phyloP scores from a whole-genome alignment of 2,329 filamentous ascomycete species.

The Conoideocrella luteorostrata region DNA sequence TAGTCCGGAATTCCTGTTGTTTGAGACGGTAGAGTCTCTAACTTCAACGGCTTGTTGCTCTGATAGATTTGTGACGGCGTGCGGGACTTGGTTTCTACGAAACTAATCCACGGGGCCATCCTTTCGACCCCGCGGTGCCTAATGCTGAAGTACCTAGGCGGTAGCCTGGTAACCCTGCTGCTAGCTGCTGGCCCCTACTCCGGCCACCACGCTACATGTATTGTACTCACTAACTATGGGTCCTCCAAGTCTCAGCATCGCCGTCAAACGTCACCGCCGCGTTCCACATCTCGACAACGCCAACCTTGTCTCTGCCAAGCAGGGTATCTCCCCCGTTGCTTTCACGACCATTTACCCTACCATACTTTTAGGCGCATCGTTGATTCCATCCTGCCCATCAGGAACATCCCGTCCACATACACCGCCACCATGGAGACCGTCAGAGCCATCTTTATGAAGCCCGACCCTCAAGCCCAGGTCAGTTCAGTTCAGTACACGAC shows the following conservation, averaged over 20 bases:
- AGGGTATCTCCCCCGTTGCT: not conserved
- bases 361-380: conserved; percentile 5
- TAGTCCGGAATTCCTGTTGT: not conserved
- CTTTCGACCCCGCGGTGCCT: not conserved
- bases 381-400: not conserved
- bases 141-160: too few species aligned
- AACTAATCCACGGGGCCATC: too few species aligned
- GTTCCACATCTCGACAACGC: not conserved
- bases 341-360: conserved; percentile 15
- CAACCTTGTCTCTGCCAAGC: not conserved
- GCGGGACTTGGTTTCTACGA: too few species aligned
- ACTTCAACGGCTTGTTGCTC: too few species aligned
- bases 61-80: too few species aligned
- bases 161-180: too few species aligned
- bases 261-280: not conserved
- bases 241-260: too few species aligned
- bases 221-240: not conserved
- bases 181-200: too few species aligned
- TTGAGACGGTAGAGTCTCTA: too few species aligned
- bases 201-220: too few species aligned
- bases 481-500: conserved; percentile 14
- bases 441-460: conserved; percentile 80
- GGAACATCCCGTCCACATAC: conserved; percentile 1
- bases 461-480: conserved; percentile 90
- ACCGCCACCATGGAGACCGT: conserved; percentile 70